These are phyloP conservation scores for Punica granatum DNA, from an alignment of 345 rosid genomes.

Conservation along the genomic window DNA sequence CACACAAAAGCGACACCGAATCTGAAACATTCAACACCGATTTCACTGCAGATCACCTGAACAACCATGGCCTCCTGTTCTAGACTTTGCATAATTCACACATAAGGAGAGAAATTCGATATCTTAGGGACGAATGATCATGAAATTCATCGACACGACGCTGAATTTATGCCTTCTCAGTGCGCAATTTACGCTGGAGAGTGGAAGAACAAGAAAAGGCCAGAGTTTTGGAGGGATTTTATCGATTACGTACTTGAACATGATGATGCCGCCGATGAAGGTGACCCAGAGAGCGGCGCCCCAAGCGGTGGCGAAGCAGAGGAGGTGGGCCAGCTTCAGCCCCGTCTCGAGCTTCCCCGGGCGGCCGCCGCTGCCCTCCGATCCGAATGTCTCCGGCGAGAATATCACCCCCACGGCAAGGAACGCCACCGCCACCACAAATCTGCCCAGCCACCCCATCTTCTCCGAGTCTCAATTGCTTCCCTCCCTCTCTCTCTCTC, in stretches of 20 bases:
- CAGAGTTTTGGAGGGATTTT: not conserved
- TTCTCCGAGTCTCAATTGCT: too few species aligned
- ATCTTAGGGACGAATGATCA: not conserved
- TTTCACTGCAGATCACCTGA: not conserved
- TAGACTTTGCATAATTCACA: not conserved
- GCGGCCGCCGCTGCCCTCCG: conserved; percentile 33
- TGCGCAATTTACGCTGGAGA: not conserved
- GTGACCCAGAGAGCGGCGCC: conserved; percentile 97
- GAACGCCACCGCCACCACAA: conserved; percentile 61
- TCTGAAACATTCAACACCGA: not conserved
- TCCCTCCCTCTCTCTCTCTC: conserved; percentile 2
- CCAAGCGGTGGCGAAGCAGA: conserved; percentile 90
- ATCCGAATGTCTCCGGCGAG: conserved; percentile 85
- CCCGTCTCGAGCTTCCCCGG: conserved; percentile 34
- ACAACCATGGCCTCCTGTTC: not conserved
- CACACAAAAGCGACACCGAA: not conserved
- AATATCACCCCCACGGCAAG: conserved; percentile 71
- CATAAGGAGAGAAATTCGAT: not conserved
- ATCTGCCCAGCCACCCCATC: conserved; percentile 85
- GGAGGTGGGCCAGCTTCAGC: conserved; percentile 81
- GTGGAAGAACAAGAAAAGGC: not conserved
- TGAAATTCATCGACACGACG: not conserved
- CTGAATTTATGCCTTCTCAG: too few species aligned
- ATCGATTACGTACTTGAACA: conserved; percentile 65
- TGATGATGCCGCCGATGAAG: conserved; percentile 97